These are phyloP conservation scores for Cystobasidium onofrii DNA, from an alignment of 768 basidiomycete species.

Conservation along the genomic window DNA sequence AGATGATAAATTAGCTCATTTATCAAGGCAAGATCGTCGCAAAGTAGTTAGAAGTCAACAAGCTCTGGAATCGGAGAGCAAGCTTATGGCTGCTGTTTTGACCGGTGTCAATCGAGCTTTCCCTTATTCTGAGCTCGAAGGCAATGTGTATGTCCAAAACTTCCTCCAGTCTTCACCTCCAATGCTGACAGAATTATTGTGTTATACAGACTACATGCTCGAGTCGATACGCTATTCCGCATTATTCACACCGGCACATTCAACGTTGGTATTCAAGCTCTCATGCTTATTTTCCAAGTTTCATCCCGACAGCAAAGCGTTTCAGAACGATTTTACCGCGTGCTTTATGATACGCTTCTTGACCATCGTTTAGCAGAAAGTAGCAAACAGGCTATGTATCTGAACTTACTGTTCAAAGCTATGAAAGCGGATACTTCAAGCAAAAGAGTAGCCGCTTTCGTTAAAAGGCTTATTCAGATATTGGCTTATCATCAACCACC, in stretches of 20 bases:
- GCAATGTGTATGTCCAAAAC: constrained; percentile 54
- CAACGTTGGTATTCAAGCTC: constrained; percentile 88
- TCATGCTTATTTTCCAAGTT: constrained; percentile 80
- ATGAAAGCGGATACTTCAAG: constrained; percentile 60
- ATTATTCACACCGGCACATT: constrained; percentile 94
- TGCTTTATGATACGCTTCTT: constrained; percentile 79
- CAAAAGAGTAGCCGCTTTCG: constrained; percentile 66
- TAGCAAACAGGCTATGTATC: constrained; percentile 91
- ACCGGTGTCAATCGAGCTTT: constrained; percentile 91
- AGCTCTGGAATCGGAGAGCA: constrained; percentile 69
- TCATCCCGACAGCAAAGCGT: constrained; percentile 41
- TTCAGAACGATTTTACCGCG: constrained; percentile 55
- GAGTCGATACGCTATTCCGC: constrained; percentile 85
- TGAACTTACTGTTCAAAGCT: constrained; percentile 85
- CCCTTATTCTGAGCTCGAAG: constrained; percentile 78
- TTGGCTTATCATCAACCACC: constrained; percentile 67
- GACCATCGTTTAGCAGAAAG: constrained; percentile 71
- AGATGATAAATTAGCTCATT: constrained; percentile 46
- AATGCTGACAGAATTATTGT: background rate
- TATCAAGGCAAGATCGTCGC: constrained; percentile 41
- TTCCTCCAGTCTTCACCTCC: background rate
- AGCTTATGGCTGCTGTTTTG: constrained; percentile 76
- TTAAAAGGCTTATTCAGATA: constrained; percentile 74
- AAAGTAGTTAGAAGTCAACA: constrained; percentile 47
- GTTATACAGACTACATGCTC: constrained; percentile 50